Evolutionary conservation across 495 filamentous ascomycete genomes (phyloP).

Genomic region (Aspergillus panamensis): DNA sequence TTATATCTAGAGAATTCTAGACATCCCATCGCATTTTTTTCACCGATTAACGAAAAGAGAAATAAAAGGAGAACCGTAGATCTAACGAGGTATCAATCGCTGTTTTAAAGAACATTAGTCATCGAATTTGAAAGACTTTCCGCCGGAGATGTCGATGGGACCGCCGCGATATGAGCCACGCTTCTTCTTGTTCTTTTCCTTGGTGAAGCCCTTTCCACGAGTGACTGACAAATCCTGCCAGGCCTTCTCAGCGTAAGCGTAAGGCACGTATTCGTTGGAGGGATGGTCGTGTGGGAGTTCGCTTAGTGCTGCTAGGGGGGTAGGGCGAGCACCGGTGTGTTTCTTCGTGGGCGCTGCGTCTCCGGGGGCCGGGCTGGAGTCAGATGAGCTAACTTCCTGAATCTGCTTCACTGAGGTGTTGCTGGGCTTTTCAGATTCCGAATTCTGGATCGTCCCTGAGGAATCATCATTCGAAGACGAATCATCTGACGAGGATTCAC

Average conservation of each 20-base stretch:
- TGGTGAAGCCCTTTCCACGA: constrained; percentile 95
- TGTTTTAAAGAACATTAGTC: constrained; percentile 47
- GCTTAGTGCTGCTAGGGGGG: constrained; percentile 48
- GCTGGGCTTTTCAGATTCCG: constrained; percentile 30
- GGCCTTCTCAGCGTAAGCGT: constrained; percentile 86
- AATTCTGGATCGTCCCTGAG: constrained; percentile 33
- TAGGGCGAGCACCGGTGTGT: constrained; percentile 43
- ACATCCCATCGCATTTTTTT: not conserved
- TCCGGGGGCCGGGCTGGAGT: constrained; percentile 43
- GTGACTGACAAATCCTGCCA: constrained; percentile 84
- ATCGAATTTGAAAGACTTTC: constrained; percentile 82
- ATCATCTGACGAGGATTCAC: constrained; percentile 27
- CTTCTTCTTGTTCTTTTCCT: constrained; percentile 98
- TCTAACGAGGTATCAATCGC: constrained; percentile 3
- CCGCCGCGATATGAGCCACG: constrained; percentile 84
- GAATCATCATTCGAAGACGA: constrained; percentile 18
- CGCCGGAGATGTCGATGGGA: constrained; percentile 64
- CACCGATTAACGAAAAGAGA: not conserved
- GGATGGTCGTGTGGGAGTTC: constrained; percentile 43
- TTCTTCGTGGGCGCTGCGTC: constrained; percentile 51
- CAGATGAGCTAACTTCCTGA: constrained; percentile 33
- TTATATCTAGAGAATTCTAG: constrained; percentile 1
- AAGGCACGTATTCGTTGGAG: constrained; percentile 70
- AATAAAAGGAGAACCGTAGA: not conserved
- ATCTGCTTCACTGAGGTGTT: constrained; percentile 30